Conservation (phyloP, 2,329 filamentous ascomycete species). For the Pestalotiopsis sp. region DNA sequence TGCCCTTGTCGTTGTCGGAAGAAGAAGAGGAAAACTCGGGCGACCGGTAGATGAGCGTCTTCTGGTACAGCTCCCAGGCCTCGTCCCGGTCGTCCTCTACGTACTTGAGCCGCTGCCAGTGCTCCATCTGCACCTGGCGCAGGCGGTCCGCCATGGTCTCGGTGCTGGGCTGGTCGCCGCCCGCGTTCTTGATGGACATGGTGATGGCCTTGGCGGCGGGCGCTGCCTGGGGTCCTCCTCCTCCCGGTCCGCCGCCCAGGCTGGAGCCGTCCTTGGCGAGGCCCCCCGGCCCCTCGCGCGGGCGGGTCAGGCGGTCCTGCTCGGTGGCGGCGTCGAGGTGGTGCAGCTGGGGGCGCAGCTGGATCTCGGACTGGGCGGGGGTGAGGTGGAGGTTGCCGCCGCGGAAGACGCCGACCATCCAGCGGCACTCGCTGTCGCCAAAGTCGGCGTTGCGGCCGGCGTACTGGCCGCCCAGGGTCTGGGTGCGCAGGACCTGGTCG, state of each 20-base stretch:
- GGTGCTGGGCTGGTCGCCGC: conserved; percentile 65
- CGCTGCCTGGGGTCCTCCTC: conserved; percentile 19
- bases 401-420: conserved; percentile 92
- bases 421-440: conserved; percentile 57
- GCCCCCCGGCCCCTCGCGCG: conserved; percentile 33
- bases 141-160: conserved; percentile 78
- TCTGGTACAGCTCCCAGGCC: conserved; percentile 76
- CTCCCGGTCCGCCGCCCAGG: conserved; percentile 29
- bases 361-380: conserved; percentile 78
- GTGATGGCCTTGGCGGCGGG: conserved; percentile 75
- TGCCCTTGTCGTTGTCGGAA: conserved; percentile 21
- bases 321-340: conserved; percentile 87
- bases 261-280: conserved; percentile 31
- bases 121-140: conserved; percentile 76
- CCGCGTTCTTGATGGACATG: conserved; percentile 80
- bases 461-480: conserved; percentile 85
- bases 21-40: conserved; percentile 15
- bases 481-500: conserved; percentile 74
- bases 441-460: conserved; percentile 54
- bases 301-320: conserved; percentile 58
- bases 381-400: conserved; percentile 88
- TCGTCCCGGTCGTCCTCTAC: conserved; percentile 77
- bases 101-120: conserved; percentile 80
- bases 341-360: conserved; percentile 89
- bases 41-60: conserved; percentile 64